Base-by-base conservation (phyloP, 1,284 basidiomycete genomes). In the Malassezia caprae region DNA sequence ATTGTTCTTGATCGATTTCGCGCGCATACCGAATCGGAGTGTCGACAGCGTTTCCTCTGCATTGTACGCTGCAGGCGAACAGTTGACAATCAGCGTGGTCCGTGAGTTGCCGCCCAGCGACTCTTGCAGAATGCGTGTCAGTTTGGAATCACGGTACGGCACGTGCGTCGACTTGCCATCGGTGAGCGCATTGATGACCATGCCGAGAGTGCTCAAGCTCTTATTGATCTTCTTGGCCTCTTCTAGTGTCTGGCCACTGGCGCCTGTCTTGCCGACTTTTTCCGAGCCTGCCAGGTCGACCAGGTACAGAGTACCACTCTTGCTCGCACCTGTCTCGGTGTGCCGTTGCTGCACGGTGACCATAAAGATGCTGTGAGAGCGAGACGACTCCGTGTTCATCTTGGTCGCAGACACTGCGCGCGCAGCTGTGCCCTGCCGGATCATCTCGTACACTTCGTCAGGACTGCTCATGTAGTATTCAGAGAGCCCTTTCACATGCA, bases 141-240 rank as follows among this genome's bases (percentile, higher is more conserved):
- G 73, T 76, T 96, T 96, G 44, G 88, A 91, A 75, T 96, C 94
- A 42, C 93, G 85, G 77, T 87, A 98, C 3, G 93, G 93, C 53
- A 99, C 87, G 75, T 99, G 91, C 64, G 90, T 88, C 13, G 90
- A 87, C 90, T 73, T 74, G 52, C 86, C 82, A 72, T 99, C 94
- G 2, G 94, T 99, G 58, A 99, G 79, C 3, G 93, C 88, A 70
- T 99, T 99, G 76, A 99, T 99, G 74, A 99, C 94, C 91, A 98
- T 98, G 45, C 94, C 94, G 59, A 99, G 82, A 11, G 94, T 93
- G 19, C 90, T 96, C 39, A 99, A 78, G 55, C 87, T 90, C 78
- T 98, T 98, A 80, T 99, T 99, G 79, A 99, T 99, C 81, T 98
- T 99, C 82, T 99, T 99, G 12, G 94, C 94, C 76, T 99, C 94